A percentile compares a stretch with the other conserved stretches of the same genome.
Conservation (phyloP, 116 monocot species). For the Cymodocea nodosa region DNA sequence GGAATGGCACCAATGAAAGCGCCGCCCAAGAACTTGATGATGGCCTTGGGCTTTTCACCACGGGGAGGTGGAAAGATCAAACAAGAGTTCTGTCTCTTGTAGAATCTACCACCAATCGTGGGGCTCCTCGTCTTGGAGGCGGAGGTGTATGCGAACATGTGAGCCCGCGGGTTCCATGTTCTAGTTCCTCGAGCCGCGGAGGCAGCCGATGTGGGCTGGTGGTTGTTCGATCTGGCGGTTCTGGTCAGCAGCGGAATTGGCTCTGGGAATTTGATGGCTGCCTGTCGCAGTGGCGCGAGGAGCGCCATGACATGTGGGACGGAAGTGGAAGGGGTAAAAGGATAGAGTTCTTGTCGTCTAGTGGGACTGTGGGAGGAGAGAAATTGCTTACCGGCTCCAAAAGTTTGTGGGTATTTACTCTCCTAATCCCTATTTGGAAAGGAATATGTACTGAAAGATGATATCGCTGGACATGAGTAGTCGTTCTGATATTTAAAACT, state of each 20-base stretch:
- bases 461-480: no score
- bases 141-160: neutral
- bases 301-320: conserved; percentile 1
- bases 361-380: no score
- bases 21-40: conserved; percentile 84
- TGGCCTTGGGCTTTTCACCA: conserved; percentile 38
- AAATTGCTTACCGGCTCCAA: no score
- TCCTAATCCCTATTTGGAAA: no score
- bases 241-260: neutral
- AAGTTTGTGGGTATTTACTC: no score
- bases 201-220: no score
- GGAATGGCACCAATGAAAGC: conserved; percentile 84
- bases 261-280: no score
- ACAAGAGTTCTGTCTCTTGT: conserved; percentile 42
- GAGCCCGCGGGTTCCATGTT: neutral
- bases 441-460: no score
- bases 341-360: no score
- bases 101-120: conserved; percentile 3
- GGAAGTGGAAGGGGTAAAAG: no score
- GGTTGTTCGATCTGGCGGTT: neutral
- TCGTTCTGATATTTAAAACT: no score
- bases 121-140: neutral
- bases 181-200: no score
- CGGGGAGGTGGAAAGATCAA: conserved; percentile 56
- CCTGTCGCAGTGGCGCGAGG: neutral